phyloP scores from a whole-genome alignment of 2,329 filamentous ascomycete genomes.

The Xylaria sp. region DNA sequence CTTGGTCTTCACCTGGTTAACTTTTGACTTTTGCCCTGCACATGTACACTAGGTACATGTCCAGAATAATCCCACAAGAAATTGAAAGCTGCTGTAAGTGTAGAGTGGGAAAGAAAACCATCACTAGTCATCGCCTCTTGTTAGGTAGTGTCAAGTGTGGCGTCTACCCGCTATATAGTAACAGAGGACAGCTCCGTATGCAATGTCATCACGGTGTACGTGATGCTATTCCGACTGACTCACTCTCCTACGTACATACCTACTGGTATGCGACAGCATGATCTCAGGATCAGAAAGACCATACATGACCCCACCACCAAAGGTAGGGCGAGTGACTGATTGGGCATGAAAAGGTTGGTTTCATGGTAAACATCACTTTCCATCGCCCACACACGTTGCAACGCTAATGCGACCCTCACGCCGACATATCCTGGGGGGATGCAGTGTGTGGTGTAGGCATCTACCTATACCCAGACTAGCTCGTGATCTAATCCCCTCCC shows the following conservation, averaged over 20 bases:
- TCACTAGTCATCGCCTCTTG: background rate
- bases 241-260: background rate
- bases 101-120: background rate
- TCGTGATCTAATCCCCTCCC: background rate
- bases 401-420: constrained; percentile 11
- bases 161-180: background rate
- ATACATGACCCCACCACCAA: constrained; percentile 1
- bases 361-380: constrained; percentile 5
- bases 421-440: constrained; percentile 3
- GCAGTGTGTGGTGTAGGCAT: too few relatives aligned
- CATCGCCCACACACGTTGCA: background rate
- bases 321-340: constrained; percentile 11
- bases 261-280: background rate
- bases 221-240: constrained; percentile 10
- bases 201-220: constrained; percentile 15
- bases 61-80: too few relatives aligned
- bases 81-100: background rate
- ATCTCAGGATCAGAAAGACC: constrained; percentile 7
- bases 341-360: constrained; percentile 7
- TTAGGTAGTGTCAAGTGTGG: background rate
- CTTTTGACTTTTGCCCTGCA: background rate
- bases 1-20: background rate
- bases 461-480: constrained; percentile 5
- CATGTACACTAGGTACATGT: too few relatives aligned
- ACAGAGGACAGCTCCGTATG: background rate